Evolutionary conservation across 768 basidiomycete species (phyloP).

Genomic region (Amanita rubescens): DNA sequence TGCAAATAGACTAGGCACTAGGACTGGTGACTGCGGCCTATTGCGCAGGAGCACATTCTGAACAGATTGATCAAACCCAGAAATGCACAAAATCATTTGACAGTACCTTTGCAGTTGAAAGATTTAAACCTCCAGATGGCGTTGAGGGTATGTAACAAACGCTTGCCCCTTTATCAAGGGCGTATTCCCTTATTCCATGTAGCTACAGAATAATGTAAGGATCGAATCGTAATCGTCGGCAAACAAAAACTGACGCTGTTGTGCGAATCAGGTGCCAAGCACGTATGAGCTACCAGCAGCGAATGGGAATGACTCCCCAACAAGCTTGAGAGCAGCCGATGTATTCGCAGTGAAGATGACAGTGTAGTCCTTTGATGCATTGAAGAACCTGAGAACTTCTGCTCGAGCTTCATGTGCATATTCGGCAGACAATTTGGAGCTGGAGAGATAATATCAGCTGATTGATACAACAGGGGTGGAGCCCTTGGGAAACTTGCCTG

Average conservation of each 20-base stretch:
- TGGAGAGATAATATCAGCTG: constrained; percentile 20
- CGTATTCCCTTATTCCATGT: constrained; percentile 74
- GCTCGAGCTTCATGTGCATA: constrained; percentile 63
- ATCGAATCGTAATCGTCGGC: not conserved
- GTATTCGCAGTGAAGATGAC: constrained; percentile 82
- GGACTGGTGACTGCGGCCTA: constrained; percentile 32
- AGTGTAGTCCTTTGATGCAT: constrained; percentile 67
- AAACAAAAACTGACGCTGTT: constrained; percentile 55
- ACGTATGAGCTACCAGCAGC: constrained; percentile 48
- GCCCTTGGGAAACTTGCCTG: constrained; percentile 35
- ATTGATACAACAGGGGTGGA: constrained; percentile 5
- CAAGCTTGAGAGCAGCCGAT: constrained; percentile 69
- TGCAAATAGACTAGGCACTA: constrained; percentile 57
- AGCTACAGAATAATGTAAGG: constrained; percentile 20
- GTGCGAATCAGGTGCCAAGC: constrained; percentile 71
- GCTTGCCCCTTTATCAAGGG: constrained; percentile 43
- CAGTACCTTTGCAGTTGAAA: constrained; percentile 49
- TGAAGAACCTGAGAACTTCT: constrained; percentile 71
- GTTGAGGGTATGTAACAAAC: constrained; percentile 62
- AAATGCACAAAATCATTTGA: not conserved
- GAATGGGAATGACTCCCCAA: constrained; percentile 79
- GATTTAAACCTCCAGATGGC: constrained; percentile 56
- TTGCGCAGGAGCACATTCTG: constrained; percentile 50
- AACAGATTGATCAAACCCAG: not conserved
- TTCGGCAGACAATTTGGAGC: constrained; percentile 62